A percentile compares a stretch with the other conserved stretches of the same genome.
These are phyloP conservation scores for Pontederia paniculata DNA, from an alignment of 176 grass and related monocot species.

Conservation along the genomic window DNA sequence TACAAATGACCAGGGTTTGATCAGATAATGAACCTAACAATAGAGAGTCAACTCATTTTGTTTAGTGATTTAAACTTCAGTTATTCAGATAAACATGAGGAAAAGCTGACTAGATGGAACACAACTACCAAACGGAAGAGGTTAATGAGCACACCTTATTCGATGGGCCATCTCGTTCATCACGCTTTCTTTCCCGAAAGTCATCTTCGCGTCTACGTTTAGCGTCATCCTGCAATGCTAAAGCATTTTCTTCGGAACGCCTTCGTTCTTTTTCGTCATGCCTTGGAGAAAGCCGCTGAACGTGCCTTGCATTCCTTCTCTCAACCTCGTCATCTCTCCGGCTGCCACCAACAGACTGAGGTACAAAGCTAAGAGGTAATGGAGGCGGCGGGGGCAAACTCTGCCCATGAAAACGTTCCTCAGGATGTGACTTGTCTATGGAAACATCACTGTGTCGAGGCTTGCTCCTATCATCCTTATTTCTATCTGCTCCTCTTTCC, in stretches of 20 bases:
- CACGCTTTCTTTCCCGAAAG: constrained; percentile 65
- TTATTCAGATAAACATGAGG: too few relatives aligned
- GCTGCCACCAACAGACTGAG: constrained; percentile 59
- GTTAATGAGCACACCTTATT: constrained; percentile 55
- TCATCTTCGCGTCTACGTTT: constrained; percentile 89
- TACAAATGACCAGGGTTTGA: too few relatives aligned
- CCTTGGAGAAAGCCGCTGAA: constrained; percentile 50
- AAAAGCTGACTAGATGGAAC: neutral
- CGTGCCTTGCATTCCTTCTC: constrained; percentile 44
- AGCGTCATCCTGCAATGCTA: constrained; percentile 42
- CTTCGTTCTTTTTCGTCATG: constrained; percentile 84
- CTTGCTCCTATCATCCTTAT: constrained; percentile 76
- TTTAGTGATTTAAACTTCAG: too few relatives aligned
- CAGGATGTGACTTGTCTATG: constrained; percentile 37
- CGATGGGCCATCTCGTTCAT: constrained; percentile 62
- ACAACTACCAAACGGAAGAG: neutral
- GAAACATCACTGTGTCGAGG: constrained; percentile 42
- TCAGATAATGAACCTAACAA: too few relatives aligned
- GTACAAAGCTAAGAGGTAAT: constrained; percentile 90
- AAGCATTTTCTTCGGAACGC: constrained; percentile 52
- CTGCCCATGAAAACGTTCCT: constrained; percentile 61
- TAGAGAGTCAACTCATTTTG: too few relatives aligned
- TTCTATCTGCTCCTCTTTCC: constrained; percentile 61
- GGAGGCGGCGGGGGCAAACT: constrained; percentile 90
- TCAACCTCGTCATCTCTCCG: constrained; percentile 62